These are phyloP conservation scores for Xenosphaeropsis pyriputrescens DNA, from an alignment of 2,329 filamentous ascomycete genomes.

Conservation along the genomic window DNA sequence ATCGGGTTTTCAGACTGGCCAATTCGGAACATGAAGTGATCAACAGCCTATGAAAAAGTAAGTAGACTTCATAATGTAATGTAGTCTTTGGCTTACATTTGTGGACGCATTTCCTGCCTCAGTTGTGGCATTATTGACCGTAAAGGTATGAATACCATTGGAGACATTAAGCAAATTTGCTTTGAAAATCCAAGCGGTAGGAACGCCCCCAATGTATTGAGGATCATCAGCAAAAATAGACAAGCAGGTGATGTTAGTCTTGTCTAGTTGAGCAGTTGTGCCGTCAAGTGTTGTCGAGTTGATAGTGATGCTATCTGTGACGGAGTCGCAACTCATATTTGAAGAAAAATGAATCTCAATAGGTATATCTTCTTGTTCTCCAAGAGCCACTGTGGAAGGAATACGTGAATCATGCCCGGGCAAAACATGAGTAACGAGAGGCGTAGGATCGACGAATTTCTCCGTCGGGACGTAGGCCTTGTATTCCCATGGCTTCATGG, in stretches of 20 bases:
- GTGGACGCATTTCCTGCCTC: constrained; percentile 26
- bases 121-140: constrained; percentile 35
- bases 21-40: constrained; percentile 46
- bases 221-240: constrained; percentile 20
- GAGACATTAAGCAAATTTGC: constrained; percentile 38
- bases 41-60: constrained; percentile 21
- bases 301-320: constrained; percentile 33
- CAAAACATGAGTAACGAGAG: constrained; percentile 42
- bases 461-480: constrained; percentile 41
- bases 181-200: constrained; percentile 35
- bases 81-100: constrained; percentile 10
- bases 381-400: constrained; percentile 26
- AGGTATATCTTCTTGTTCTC: constrained; percentile 26
- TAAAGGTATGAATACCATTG: constrained; percentile 44
- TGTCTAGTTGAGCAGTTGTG: constrained; percentile 26
- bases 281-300: constrained; percentile 35
- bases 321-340: constrained; percentile 42
- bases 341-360: constrained; percentile 43
- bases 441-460: constrained; percentile 32
- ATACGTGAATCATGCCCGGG: constrained; percentile 47
- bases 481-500: constrained; percentile 39
- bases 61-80: no score
- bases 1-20: constrained; percentile 43
- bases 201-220: constrained; percentile 33
- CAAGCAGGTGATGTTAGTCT: constrained; percentile 27